phyloP scores from a whole-genome alignment of 495 filamentous ascomycete species.

The Penicillium waksmanii region DNA sequence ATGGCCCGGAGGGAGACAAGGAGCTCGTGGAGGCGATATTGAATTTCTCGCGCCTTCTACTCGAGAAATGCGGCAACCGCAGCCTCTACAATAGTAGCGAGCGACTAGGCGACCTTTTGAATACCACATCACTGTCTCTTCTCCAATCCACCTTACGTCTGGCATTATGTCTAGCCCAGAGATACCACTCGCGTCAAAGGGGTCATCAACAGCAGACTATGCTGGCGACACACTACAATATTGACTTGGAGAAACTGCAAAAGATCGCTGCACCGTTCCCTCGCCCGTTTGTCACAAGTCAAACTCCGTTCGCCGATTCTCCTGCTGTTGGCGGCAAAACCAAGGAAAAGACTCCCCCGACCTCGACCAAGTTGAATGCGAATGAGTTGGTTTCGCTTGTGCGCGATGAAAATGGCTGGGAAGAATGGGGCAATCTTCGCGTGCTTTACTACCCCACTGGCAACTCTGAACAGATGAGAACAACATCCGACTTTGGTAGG shows the following conservation, averaged over 20 bases:
- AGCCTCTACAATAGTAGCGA: conserved; percentile 94
- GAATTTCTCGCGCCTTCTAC: conserved; percentile 79
- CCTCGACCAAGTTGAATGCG: conserved; percentile 55
- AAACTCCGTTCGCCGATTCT: conserved; percentile 43
- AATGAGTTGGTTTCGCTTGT: conserved; percentile 78
- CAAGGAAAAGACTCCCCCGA: conserved; percentile 66
- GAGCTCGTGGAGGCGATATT: conserved; percentile 78
- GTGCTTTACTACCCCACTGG: conserved; percentile 65
- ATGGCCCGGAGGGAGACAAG: conserved; percentile 73
- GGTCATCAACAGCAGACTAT: conserved; percentile 69
- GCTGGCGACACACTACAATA: conserved; percentile 87
- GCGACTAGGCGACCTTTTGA: conserved; percentile 83
- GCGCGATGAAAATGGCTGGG: conserved; percentile 58
- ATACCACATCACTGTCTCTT: conserved; percentile 79
- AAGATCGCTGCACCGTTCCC: conserved; percentile 82
- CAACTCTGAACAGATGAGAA: conserved; percentile 34
- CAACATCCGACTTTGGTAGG: conserved; percentile 32
- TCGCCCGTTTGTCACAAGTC: conserved; percentile 57
- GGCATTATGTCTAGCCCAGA: conserved; percentile 79
- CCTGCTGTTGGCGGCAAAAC: conserved; percentile 62
- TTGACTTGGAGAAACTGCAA: conserved; percentile 86
- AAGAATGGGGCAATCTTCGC: conserved; percentile 69
- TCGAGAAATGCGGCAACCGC: conserved; percentile 95
- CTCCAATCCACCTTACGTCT: conserved; percentile 75
- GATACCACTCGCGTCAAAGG: conserved; percentile 87